These are phyloP conservation scores for Botrytis porri DNA, from an alignment of 2,329 filamentous ascomycete species.

Conservation along the genomic window DNA sequence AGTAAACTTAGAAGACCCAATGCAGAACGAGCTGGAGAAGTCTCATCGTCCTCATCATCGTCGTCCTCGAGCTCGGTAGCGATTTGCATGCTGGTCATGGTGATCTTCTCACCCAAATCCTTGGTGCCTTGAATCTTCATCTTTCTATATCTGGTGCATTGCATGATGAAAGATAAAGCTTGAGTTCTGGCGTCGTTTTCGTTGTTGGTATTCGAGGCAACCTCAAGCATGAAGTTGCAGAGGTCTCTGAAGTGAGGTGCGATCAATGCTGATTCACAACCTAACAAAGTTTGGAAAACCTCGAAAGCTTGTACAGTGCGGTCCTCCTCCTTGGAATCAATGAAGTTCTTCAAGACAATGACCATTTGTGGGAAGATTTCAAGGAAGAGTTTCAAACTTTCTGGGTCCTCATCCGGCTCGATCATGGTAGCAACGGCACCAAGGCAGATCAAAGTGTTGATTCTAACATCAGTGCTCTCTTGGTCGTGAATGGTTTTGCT, in stretches of 20 bases:
- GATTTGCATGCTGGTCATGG: conserved; percentile 82
- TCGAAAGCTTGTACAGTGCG: conserved; percentile 89
- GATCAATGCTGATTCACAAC: conserved; percentile 81
- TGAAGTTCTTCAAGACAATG: conserved; percentile 77
- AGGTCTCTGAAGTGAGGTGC: conserved; percentile 85
- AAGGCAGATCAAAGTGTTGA: conserved; percentile 90
- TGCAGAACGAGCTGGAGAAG: conserved; percentile 80
- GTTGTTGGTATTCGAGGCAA: conserved; percentile 71
- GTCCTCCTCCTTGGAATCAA: conserved; percentile 79
- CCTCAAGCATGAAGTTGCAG: conserved; percentile 88
- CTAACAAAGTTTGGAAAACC: conserved; percentile 92
- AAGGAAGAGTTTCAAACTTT: conserved; percentile 72
- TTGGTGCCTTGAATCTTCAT: conserved; percentile 92
- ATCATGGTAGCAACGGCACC: conserved; percentile 84
- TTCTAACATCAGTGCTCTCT: conserved; percentile 85
- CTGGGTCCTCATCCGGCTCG: conserved; percentile 79
- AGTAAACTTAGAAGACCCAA: conserved; percentile 87
- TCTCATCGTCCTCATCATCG: conserved; percentile 69
- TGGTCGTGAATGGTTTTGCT: conserved; percentile 83
- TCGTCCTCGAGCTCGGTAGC: conserved; percentile 83
- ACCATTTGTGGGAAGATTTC: conserved; percentile 84
- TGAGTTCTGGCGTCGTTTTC: conserved; percentile 86
- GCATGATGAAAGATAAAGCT: conserved; percentile 89
- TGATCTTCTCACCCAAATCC: conserved; percentile 79
- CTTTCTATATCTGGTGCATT: conserved; percentile 86